These are phyloP conservation scores for Exophiala bonariae DNA, from an alignment of 2,329 filamentous ascomycete species.

Conservation along the genomic window DNA sequence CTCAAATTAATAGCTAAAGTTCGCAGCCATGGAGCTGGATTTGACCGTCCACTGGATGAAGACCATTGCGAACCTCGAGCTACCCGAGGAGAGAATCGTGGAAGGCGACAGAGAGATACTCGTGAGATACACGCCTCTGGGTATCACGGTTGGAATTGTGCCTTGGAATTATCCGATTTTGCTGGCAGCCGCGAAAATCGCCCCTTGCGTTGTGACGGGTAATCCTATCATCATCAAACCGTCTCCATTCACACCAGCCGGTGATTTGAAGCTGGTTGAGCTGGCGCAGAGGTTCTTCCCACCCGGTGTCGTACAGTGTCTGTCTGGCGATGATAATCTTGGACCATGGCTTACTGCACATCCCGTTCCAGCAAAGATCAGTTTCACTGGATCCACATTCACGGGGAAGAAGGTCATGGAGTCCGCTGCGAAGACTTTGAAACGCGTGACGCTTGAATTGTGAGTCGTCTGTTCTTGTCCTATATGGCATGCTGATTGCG, in stretches of 20 bases:
- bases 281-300: conserved; percentile 58
- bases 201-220: conserved; percentile 49
- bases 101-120: conserved; percentile 33
- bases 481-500: background rate
- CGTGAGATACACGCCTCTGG: conserved; percentile 35
- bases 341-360: conserved; percentile 59
- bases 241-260: conserved; percentile 54
- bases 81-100: conserved; percentile 31
- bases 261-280: conserved; percentile 59
- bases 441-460: conserved; percentile 62
- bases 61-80: conserved; percentile 31
- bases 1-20: background rate
- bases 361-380: conserved; percentile 60
- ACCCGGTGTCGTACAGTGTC: conserved; percentile 59
- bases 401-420: conserved; percentile 62
- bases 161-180: conserved; percentile 56
- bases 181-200: conserved; percentile 50
- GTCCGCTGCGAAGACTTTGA: conserved; percentile 55
- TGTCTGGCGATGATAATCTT: conserved; percentile 60
- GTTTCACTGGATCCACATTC: conserved; percentile 62
- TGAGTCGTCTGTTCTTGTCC: background rate
- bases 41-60: conserved; percentile 15
- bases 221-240: conserved; percentile 57
- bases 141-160: conserved; percentile 52
- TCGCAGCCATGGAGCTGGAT: conserved; percentile 2